Evolutionary conservation across 805 yeast genomes (phyloP), one percentile per base, ranked within the genome.

Genomic region (Saccharomycopsis malanga): DNA sequence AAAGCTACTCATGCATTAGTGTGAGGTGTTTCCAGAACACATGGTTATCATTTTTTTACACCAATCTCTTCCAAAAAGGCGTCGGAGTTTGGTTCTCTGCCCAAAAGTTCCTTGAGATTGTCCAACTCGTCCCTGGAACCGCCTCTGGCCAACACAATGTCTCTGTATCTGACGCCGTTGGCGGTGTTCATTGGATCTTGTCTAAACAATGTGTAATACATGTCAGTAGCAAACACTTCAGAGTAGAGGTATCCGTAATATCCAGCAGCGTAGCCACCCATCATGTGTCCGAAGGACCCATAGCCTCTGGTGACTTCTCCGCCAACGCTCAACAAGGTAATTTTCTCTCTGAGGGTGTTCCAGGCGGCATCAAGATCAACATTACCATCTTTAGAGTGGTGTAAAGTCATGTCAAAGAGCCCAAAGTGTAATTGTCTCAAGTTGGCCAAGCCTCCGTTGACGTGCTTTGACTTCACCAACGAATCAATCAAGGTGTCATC

Each of bases 191-290:
- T 71, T 38, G 94, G 93, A 61, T 83, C 77, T 1, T 65, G 57
- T 49, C 76, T 74, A 70, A 87, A 87, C 58, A 76, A 73, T 3
- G 85, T 66, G 61, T 83, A 79, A 67, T 75, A 87, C 60, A 87
- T 83, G 62, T 87, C 95, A 4, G 86, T 76, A 1, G 95, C 93
- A 68, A 81, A 87, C 14, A 85, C 95, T 58, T 80, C 81, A 2
- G 94, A 83, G 81, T 87, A 87, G 66, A 86, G 65, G 62, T 87
- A 87, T 1, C 95, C 95, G 57, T 87, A 87, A 65, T 87, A 87
- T 3, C 89, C 88, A 9, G 89, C 79, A 46, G 85, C 91, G 62
- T 87, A 87, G 15, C 94, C 91, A 34, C 87, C 87, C 69, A 81
- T 76, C 61, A 85, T 76, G 60, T 87, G 96, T 2, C 86, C 87